Conservation (phyloP, 148 eudicot genomes). For the Chenopodium berlandieri region DNA sequence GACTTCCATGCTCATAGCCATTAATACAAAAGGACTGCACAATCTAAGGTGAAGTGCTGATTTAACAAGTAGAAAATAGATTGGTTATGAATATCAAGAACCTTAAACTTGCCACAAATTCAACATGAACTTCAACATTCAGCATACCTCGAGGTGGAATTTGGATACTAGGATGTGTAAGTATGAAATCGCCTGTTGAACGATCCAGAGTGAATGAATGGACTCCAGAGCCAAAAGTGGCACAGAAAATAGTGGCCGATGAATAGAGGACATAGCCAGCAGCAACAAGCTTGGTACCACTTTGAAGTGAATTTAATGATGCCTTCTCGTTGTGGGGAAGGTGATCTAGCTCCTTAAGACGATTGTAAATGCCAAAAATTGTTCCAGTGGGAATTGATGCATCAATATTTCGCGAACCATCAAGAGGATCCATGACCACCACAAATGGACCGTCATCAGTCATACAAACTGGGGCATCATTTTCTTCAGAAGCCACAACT, state of each 20-base stretch:
- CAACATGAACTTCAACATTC: not conserved
- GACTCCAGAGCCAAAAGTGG: conserved; percentile 83
- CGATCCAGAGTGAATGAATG: conserved; percentile 80
- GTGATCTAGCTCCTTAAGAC: conserved; percentile 68
- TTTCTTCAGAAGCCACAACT: conserved; percentile 97
- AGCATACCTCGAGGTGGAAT: conserved; percentile 78
- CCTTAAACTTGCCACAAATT: not conserved
- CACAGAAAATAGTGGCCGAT: conserved; percentile 87
- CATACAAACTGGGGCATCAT: conserved; percentile 82
- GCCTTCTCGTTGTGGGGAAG: conserved; percentile 78
- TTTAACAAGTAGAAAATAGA: not conserved
- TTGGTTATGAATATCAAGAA: not conserved
- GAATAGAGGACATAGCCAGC: conserved; percentile 97
- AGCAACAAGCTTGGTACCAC: conserved; percentile 76
- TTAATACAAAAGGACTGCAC: not conserved
- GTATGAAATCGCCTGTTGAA: conserved; percentile 83
- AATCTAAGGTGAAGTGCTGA: no score
- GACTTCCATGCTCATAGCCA: not conserved
- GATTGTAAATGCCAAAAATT: conserved; percentile 81
- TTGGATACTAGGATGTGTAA: conserved; percentile 72
- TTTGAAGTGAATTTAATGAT: conserved; percentile 73
- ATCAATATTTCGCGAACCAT: conserved; percentile 94
- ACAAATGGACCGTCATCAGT: conserved; percentile 83
- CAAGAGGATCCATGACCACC: conserved; percentile 92
- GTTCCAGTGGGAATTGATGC: conserved; percentile 99